Base-by-base conservation (phyloP, 2,329 filamentous ascomycete genomes). In the Colletotrichum sp. region DNA sequence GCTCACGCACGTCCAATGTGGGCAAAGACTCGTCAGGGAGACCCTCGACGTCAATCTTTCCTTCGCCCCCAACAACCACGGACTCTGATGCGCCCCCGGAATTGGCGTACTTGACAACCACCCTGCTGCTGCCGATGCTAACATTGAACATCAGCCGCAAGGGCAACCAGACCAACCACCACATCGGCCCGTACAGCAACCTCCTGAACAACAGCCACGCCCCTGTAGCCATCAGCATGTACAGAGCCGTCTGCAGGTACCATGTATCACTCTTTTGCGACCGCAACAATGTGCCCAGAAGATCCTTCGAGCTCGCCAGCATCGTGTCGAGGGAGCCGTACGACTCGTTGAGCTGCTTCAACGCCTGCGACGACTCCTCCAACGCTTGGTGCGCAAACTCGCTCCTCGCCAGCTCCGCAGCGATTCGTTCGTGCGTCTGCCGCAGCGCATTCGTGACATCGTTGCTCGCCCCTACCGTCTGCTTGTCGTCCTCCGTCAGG, bases 211-310 rank as follows among this genome's bases (percentile, higher is more conserved):
- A 82, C 9, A 99, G 89, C 97, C 97, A 99, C 34, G 88, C 89
- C 57, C 96, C 92, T 2, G 96, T 98, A 8, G 87, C 91, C 27
- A 94, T 81, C 19, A 98, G 90, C 79, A 98, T 89, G 82, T 96
- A 98, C 79, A 98, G 93, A 3, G 96, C 92, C 48, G 95, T 98
- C 85, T 97, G 94, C 39, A 99, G 90, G 83, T 99, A 99, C 97
- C 97, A 99, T 4, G 96, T 98, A 83, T 99, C 97, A 78, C 94
- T 97, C 89, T 99, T 99, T 82, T 98, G 95, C 78, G 95, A 97
- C 77, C 92, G 92, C 63, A 98, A 87, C 61, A 99, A 88, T 22
- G 95, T 95, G 8, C 92, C 92, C 9, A 98, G 91, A 22, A 99
- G 88, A 71, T 93, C 93, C 78, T 91, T 91, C 61, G 94, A 96